phyloP scores from a whole-genome alignment of 1,284 basidiomycete species.

The Porphyrellus sp. region DNA sequence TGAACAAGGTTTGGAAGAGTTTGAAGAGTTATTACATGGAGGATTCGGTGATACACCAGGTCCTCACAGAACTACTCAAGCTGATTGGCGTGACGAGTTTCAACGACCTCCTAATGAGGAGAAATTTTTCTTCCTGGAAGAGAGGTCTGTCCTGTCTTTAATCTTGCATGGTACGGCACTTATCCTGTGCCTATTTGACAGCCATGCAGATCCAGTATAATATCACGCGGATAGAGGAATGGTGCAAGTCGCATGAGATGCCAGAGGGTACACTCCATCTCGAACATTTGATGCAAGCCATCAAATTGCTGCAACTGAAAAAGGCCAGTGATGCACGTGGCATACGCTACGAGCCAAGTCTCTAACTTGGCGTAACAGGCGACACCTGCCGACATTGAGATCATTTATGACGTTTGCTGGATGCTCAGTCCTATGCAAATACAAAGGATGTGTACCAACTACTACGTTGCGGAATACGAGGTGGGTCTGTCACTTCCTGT shows the following conservation, averaged over 20 bases:
- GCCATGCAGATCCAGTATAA: conserved; percentile 99
- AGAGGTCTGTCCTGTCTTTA: conserved; percentile 60
- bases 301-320: conserved; percentile 96
- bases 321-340: conserved; percentile 59
- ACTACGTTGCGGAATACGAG: conserved; percentile 98
- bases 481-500: conserved; percentile 41
- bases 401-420: conserved; percentile 99
- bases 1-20: conserved; percentile 99
- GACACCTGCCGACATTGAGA: conserved; percentile 91
- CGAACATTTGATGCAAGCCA: conserved; percentile 99
- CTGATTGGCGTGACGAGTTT: conserved; percentile 97
- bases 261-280: conserved; percentile 97
- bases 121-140: conserved; percentile 99
- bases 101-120: conserved; percentile 97
- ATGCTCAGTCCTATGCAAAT: conserved; percentile 99
- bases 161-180: background rate
- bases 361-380: conserved; percentile 50
- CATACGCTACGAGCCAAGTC: background rate
- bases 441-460: conserved; percentile 97
- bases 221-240: conserved; percentile 96
- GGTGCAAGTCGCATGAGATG: conserved; percentile 98
- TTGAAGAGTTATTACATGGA: conserved; percentile 99
- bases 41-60: conserved; percentile 95
- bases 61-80: conserved; percentile 94
- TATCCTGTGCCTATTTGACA: conserved; percentile 32